phyloP scores from a whole-genome alignment of 2,329 filamentous ascomycete species.

The Bimuria novae-zelandiae region DNA sequence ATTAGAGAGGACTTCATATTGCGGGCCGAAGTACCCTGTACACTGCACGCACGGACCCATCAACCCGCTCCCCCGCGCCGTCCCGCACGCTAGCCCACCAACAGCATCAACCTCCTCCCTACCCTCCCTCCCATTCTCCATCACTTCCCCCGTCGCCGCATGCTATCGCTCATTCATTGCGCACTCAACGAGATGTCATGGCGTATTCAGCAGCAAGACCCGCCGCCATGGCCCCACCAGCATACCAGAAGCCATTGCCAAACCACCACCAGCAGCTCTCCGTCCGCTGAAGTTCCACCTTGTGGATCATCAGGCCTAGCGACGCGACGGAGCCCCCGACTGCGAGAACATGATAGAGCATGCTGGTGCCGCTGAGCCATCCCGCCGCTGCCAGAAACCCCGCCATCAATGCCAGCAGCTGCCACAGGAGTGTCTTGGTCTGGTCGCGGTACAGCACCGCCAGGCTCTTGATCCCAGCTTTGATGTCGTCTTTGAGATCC shows the following conservation, averaged over 20 bases:
- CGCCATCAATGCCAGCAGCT: background rate
- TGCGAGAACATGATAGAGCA: background rate
- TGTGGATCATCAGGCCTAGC: background rate
- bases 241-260: conserved; percentile 10
- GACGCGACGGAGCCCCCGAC: background rate
- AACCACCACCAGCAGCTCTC: conserved; percentile 15
- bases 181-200: no score
- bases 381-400: background rate
- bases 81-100: no score
- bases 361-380: background rate
- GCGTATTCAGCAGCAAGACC: no score
- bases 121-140: no score
- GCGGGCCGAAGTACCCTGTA: no score
- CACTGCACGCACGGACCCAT: no score
- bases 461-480: conserved; percentile 32
- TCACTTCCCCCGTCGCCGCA: no score
- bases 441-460: conserved; percentile 5
- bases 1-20: no score
- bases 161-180: no score
- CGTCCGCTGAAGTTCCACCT: background rate
- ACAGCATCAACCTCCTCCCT: no score
- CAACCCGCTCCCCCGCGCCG: no score
- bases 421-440: background rate
- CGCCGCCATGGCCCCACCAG: no score
- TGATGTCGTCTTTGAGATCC: conserved; percentile 41